These are phyloP conservation scores for Cyphellophora europaea DNA, from an alignment of 2,329 filamentous ascomycete species.

Conservation along the genomic window DNA sequence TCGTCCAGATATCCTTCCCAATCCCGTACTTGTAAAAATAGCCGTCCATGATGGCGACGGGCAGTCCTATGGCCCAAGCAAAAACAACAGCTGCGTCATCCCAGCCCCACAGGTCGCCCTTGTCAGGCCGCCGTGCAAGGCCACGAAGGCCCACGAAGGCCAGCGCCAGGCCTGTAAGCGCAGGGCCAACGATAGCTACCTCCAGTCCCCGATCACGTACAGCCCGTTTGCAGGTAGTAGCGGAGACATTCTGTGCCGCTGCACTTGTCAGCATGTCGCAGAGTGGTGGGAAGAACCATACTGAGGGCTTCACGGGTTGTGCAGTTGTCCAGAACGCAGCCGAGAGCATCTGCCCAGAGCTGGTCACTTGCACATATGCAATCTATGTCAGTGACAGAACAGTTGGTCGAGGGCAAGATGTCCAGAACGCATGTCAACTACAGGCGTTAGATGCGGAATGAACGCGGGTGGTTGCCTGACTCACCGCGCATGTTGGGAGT, in stretches of 20 bases:
- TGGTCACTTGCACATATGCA: conserved; percentile 29
- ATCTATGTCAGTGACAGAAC: conserved; percentile 25
- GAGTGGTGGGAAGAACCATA: conserved; percentile 13
- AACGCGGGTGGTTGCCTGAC: neutral
- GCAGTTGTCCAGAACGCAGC: conserved; percentile 26
- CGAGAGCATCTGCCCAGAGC: conserved; percentile 22
- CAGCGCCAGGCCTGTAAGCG: conserved; percentile 25
- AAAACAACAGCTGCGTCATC: conserved; percentile 30
- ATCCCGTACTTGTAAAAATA: conserved; percentile 28
- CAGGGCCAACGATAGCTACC: conserved; percentile 24
- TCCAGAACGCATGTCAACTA: conserved; percentile 1
- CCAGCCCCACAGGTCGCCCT: conserved; percentile 27
- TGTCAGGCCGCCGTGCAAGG: conserved; percentile 25
- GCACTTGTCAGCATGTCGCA: neutral
- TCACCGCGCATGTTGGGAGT: neutral
- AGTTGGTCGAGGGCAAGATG: conserved; percentile 25
- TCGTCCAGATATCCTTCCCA: conserved; percentile 36
- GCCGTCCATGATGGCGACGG: neutral
- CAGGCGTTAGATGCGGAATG: neutral
- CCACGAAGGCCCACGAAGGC: conserved; percentile 18
- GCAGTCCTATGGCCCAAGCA: neutral
- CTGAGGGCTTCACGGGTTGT: conserved; percentile 28
- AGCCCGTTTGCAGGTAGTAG: conserved; percentile 28
- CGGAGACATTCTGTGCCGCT: conserved; percentile 34
- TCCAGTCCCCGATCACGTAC: conserved; percentile 24